These are phyloP conservation scores for Botrytis cinerea DNA, from an alignment of 2,329 filamentous ascomycete species.

Conservation along the genomic window DNA sequence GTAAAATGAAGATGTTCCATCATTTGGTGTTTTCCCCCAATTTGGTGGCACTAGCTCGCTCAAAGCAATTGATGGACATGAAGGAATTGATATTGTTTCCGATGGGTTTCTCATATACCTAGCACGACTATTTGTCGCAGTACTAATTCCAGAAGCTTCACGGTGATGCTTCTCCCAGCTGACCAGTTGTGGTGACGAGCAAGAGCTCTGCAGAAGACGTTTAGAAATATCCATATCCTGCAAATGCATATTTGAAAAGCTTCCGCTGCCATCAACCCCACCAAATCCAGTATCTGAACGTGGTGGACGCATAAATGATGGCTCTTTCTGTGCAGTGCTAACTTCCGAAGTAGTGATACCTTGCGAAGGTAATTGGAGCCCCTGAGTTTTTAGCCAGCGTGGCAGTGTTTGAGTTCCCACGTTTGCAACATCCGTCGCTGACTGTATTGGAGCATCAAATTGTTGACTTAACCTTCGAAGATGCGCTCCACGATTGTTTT, in stretches of 20 bases:
- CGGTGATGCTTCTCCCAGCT: constrained; percentile 31
- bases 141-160: constrained; percentile 30
- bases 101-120: constrained; percentile 31
- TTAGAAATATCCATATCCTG: constrained; percentile 40
- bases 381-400: constrained; percentile 34
- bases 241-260: constrained; percentile 31
- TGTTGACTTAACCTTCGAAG: constrained; percentile 38
- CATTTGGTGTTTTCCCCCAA: constrained; percentile 31
- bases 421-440: constrained; percentile 20
- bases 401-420: constrained; percentile 25
- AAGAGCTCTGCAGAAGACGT: constrained; percentile 33
- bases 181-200: constrained; percentile 34
- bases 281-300: constrained; percentile 32
- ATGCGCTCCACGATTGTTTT: constrained; percentile 31
- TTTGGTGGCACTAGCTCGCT: constrained; percentile 34
- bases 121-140: constrained; percentile 27
- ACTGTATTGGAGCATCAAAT: constrained; percentile 24
- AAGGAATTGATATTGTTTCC: constrained; percentile 28
- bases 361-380: constrained; percentile 32
- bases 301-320: constrained; percentile 19
- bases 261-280: constrained; percentile 37
- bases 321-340: constrained; percentile 12
- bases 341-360: constrained; percentile 26
- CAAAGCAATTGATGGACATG: constrained; percentile 23
- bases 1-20: constrained; percentile 34